Evolutionary conservation across 1,284 basidiomycete species (phyloP), one percentile per base, ranked within the genome.

Genomic region (Anthracocystis panici-leucophaei): DNA sequence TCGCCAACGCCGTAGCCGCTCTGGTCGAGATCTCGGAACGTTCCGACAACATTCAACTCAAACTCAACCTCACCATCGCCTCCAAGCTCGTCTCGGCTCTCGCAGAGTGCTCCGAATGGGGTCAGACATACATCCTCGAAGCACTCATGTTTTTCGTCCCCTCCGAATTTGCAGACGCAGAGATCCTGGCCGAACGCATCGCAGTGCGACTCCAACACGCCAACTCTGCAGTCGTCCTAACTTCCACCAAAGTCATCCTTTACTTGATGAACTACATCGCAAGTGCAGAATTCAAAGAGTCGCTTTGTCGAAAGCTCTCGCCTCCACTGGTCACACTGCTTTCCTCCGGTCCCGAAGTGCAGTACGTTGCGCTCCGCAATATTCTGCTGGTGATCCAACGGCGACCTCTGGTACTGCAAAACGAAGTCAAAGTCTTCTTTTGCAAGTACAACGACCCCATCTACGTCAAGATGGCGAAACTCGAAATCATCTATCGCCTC

Each of bases 261-360:
- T 99, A 97, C 85, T 88, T 99, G 71, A 97, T 99, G 95, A 99
- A 99, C 86, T 99, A 99, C 86, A 98, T 99, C 91, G 92, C 94
- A 72, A 92, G 93, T 84, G 90, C 92, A 63, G 90, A 89, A 54
- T 87, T 94, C 48, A 92, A 97, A 60, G 92, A 96, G 65, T 89
- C 91, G 76, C 91, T 97, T 67, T 97, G 96, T 87, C 91, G 93
- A 85, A 97, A 97, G 87, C 95, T 99, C 91, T 95, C 95, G 0
- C 95, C 96, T 16, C 96, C 96, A 20, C 59, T 83, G 16, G 79
- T 84, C 33, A 81, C 77, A 2, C 45, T 84, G 31, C 89, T 99
- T 31, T 97, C 95, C 0, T 97, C 95, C 2, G 95, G 96, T 8
- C 95, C 95, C 3, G 96, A 99, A 86, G 95, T 99, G 1, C 97